Conservation (phyloP, 2,329 filamentous ascomycete genomes). For the Colletotrichum orchidophilum region DNA sequence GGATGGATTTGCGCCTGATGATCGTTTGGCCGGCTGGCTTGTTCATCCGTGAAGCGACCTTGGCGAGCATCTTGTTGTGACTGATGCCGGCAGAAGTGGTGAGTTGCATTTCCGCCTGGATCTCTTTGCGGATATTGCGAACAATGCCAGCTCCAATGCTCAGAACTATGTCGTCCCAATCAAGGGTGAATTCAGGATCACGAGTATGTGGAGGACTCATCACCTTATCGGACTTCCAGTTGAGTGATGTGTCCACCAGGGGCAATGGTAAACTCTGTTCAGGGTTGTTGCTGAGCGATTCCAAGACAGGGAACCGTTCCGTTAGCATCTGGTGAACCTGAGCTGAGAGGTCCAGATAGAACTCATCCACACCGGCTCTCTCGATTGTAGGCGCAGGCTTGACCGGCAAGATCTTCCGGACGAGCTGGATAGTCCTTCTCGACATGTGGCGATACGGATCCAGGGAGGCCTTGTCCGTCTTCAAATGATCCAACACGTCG, state of each 20-base stretch:
- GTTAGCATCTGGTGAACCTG: not conserved
- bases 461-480: constrained; percentile 6
- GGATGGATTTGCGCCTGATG: not conserved
- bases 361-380: not conserved
- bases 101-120: not conserved
- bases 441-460: not conserved
- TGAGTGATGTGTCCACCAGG: not conserved
- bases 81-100: not conserved
- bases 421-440: not conserved
- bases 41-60: not conserved
- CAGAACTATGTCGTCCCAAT: not conserved
- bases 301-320: not conserved
- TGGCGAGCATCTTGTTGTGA: not conserved
- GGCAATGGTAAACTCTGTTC: not conserved
- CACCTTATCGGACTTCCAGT: not conserved
- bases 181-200: not conserved
- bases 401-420: constrained; percentile 53
- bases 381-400: constrained; percentile 82
- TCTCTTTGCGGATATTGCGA: not conserved
- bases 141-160: not conserved
- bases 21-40: not conserved
- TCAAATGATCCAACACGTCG: constrained; percentile 9
- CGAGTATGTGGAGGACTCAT: not conserved
- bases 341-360: not conserved
- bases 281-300: not conserved